A percentile compares a stretch with the other conserved stretches of the same genome.
Evolutionary conservation across 1,284 basidiomycete species (phyloP).

Genomic region (Rhodotorula sp.): DNA sequence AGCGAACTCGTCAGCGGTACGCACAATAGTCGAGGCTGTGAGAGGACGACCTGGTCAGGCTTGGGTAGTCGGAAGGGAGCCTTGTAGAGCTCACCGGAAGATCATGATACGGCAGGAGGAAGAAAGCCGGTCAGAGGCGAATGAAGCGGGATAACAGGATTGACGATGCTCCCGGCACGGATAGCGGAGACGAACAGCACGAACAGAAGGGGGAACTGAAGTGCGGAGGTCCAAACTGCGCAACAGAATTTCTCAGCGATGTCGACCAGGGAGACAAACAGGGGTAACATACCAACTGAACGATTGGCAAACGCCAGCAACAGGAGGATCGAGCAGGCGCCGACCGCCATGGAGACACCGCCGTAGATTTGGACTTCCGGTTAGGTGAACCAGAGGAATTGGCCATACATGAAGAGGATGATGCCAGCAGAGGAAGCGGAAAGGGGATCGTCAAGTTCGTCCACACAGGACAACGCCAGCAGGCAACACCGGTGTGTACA

Average conservation of each 20-base stretch:
- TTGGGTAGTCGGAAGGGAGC: neutral
- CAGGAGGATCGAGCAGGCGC: slow-evolving; percentile 8
- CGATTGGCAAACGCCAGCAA: slow-evolving; percentile 25
- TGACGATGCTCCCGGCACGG: slow-evolving; percentile 9
- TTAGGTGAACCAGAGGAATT: slow-evolving; percentile 20
- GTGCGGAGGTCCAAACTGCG: neutral
- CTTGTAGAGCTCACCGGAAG: neutral
- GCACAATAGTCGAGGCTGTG: slow-evolving; percentile 22
- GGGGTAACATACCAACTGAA: slow-evolving; percentile 2
- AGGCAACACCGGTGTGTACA: slow-evolving; percentile 10
- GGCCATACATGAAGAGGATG: slow-evolving; percentile 30
- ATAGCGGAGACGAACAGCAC: slow-evolving; percentile 16
- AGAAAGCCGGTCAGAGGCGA: neutral
- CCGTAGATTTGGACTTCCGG: slow-evolving; percentile 21
- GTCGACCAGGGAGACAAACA: neutral
- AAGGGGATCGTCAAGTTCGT: too few species aligned
- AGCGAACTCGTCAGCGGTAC: neutral
- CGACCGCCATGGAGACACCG: slow-evolving; percentile 26
- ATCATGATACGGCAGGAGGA: slow-evolving; percentile 16
- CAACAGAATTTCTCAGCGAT: neutral
- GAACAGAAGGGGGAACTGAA: slow-evolving; percentile 21
- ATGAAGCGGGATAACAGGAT: neutral
- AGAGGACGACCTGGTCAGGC: neutral
- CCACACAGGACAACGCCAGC: neutral
- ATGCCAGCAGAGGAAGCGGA: slow-evolving; percentile 8